A percentile compares a stretch with the other conserved stretches of the same genome.
Conservation (phyloP, 805 yeast species). For the Sporopachydermia lactativora region DNA sequence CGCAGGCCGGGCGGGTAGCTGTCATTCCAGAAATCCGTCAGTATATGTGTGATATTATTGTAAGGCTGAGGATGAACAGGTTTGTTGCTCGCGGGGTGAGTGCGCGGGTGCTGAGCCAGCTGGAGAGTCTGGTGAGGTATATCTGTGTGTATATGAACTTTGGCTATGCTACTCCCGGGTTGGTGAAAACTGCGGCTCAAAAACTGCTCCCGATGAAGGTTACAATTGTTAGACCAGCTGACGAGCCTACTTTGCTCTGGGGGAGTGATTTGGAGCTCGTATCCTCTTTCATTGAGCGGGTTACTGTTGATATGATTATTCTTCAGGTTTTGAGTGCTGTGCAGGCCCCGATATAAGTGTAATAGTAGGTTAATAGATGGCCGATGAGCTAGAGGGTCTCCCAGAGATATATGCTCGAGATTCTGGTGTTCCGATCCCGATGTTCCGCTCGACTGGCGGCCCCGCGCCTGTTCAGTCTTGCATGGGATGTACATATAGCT, state of each 20-base stretch:
- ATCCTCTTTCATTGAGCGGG: conserved; percentile 25
- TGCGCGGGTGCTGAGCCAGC: conserved; percentile 29
- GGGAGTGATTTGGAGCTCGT: conserved; percentile 38
- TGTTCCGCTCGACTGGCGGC: too few relatives aligned
- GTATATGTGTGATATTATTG: conserved; percentile 42
- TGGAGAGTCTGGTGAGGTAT: conserved; percentile 25
- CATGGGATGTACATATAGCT: too few relatives aligned
- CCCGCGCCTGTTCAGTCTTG: too few relatives aligned
- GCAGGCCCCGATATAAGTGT: conserved; percentile 31
- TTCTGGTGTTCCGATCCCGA: too few relatives aligned
- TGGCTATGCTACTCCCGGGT: conserved; percentile 35
- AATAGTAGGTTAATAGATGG: conserved; percentile 1
- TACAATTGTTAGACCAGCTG: conserved; percentile 22
- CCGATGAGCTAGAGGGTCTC: too few relatives aligned
- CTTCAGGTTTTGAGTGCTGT: conserved; percentile 38
- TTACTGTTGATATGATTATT: conserved; percentile 34
- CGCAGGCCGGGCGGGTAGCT: conserved; percentile 14
- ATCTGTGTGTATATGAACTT: conserved; percentile 28
- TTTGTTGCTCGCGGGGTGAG: conserved; percentile 39
- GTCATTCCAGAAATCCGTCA: conserved; percentile 36
- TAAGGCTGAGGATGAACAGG: conserved; percentile 39
- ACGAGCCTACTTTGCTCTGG: conserved; percentile 39
- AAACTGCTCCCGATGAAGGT: conserved; percentile 35
- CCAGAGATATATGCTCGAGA: too few relatives aligned
- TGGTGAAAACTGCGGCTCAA: conserved; percentile 35